These are phyloP conservation scores for Myxozyma sirexii DNA, from an alignment of 805 yeast species.

Conservation along the genomic window DNA sequence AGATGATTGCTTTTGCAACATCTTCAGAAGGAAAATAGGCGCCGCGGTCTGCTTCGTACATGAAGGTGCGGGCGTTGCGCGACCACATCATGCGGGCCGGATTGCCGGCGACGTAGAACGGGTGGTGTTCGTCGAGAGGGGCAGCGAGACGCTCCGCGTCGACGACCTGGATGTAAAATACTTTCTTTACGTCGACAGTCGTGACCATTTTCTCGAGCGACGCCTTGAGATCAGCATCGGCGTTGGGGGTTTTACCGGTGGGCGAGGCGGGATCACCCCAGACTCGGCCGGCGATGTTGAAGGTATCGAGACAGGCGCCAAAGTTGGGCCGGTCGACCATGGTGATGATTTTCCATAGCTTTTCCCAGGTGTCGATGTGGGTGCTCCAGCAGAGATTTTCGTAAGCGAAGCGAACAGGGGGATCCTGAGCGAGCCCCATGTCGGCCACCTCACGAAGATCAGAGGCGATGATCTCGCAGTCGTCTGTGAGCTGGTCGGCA, in stretches of 20 bases:
- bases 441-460: conserved; percentile 26
- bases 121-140: conserved; percentile 11
- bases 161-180: conserved; percentile 41
- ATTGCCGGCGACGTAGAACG: neutral
- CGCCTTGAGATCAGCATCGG: conserved; percentile 14
- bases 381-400: conserved; percentile 42
- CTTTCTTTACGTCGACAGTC: conserved; percentile 30
- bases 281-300: conserved; percentile 37
- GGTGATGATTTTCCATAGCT: conserved; percentile 33
- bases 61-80: conserved; percentile 9
- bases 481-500: conserved; percentile 18
- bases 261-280: conserved; percentile 28
- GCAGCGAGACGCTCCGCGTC: conserved; percentile 31
- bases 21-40: conserved; percentile 12
- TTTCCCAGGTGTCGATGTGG: conserved; percentile 34
- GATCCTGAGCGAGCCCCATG: conserved; percentile 15
- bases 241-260: conserved; percentile 18
- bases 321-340: conserved; percentile 38
- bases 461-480: conserved; percentile 14
- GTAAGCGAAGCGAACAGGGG: conserved; percentile 38
- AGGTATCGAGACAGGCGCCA: conserved; percentile 42
- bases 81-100: conserved; percentile 17
- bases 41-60: conserved; percentile 11
- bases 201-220: conserved; percentile 15
- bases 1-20: neutral